Conservation (phyloP, 352 stramenopile species). For the Globisporangium alternatum region DNA sequence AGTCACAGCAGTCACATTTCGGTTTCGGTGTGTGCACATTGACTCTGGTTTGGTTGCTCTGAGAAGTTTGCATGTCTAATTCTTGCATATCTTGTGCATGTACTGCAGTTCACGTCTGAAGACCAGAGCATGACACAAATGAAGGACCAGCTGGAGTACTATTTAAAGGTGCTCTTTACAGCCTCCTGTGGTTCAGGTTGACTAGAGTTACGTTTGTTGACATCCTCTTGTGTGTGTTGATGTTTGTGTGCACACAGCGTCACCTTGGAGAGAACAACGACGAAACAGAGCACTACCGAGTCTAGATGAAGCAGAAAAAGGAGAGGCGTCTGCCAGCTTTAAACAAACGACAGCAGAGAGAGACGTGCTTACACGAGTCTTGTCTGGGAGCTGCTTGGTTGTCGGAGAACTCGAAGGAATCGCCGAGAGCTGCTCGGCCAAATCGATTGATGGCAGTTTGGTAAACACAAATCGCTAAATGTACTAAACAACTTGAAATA, state of each 20-base stretch:
- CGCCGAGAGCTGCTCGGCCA: background rate
- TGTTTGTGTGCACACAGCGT: constrained; percentile 25
- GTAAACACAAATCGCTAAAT: background rate
- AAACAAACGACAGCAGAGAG: background rate
- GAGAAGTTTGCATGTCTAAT: background rate
- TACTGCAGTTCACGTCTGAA: constrained; percentile 47
- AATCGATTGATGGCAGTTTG: background rate
- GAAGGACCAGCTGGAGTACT: constrained; percentile 85
- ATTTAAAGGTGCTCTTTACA: constrained; percentile 62
- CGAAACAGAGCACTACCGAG: constrained; percentile 12
- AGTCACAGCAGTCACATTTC: constrained; percentile 51
- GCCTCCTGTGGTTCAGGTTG: background rate
- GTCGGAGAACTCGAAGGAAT: background rate
- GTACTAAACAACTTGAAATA: constrained; percentile 7
- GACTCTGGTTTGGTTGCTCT: background rate
- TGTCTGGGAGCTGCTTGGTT: too few species aligned
- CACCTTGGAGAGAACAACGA: constrained; percentile 29
- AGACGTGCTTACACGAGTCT: background rate
- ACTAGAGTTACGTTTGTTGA: background rate
- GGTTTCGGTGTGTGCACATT: constrained; percentile 20
- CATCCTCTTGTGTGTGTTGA: background rate
- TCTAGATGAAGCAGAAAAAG: constrained; percentile 6
- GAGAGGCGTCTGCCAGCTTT: background rate
- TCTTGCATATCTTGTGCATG: background rate
- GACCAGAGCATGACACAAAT: constrained; percentile 57